These are phyloP conservation scores for Xylariaceae sp. DNA, from an alignment of 2,329 filamentous ascomycete species.

Conservation along the genomic window DNA sequence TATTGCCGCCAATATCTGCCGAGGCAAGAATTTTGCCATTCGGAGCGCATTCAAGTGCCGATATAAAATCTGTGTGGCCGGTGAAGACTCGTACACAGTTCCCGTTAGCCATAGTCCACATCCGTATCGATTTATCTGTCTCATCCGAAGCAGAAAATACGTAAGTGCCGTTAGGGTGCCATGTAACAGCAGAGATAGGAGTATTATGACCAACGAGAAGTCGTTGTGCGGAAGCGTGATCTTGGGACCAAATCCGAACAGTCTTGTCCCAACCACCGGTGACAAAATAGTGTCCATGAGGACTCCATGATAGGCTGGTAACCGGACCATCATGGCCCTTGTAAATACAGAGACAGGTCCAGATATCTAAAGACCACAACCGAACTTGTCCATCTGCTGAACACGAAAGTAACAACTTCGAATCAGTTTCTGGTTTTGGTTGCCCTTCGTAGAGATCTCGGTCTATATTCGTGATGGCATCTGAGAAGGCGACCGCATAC, in stretches of 20 bases:
- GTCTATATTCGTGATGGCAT: constrained; percentile 64
- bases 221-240: constrained; percentile 87
- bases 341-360: constrained; percentile 92
- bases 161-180: constrained; percentile 94
- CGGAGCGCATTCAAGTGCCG: constrained; percentile 81
- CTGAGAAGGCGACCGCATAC: constrained; percentile 87
- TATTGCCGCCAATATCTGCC: constrained; percentile 86
- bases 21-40: constrained; percentile 92
- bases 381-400: constrained; percentile 89
- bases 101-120: constrained; percentile 94
- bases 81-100: constrained; percentile 90
- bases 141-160: constrained; percentile 91
- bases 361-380: constrained; percentile 91
- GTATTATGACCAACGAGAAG: constrained; percentile 93
- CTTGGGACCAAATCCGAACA: constrained; percentile 88
- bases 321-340: constrained; percentile 91
- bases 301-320: constrained; percentile 87
- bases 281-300: constrained; percentile 93
- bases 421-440: constrained; percentile 56
- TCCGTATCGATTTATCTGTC: constrained; percentile 86
- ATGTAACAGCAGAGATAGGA: constrained; percentile 87
- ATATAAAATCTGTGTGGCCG: constrained; percentile 88
- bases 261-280: constrained; percentile 89
- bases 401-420: constrained; percentile 83
- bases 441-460: constrained; percentile 59